Evolutionary conservation across 306 rosid genomes (phyloP), one percentile per base, ranked within the genome.

Genomic region (Vigna hirtella): DNA sequence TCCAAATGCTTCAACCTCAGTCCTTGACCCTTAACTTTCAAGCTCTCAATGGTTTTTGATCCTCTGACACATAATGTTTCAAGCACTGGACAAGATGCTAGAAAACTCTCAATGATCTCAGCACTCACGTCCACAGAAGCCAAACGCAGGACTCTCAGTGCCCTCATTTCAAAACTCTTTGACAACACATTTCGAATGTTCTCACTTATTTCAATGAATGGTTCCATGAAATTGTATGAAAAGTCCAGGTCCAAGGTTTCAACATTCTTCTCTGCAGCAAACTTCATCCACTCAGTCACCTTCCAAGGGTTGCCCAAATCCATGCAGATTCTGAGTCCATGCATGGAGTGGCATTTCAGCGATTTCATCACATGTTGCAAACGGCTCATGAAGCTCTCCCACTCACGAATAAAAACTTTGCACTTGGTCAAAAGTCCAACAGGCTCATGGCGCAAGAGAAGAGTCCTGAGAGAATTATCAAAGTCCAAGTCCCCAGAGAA

Each of bases 1-100:
- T 70, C 71, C 77, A 78, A 36, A 48, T 48, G 52, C n/a, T 78
- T 78, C 71, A 69, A 13, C 70, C 7, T 58, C 62, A 76, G 14
- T 13, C 3, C 63, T 38, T 20, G 8, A 5, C 77, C 77, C 16
- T 18, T 14, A 45, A 70, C 63, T 9, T 3, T 59, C 14, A 78
- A 14, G 9, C 3, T 0, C 30, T 0, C 3, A 2, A 70, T 30
- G 42, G 3, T 2, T 8, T 4, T 32, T 0, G 77, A 78, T 5
- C 58, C 70, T 3, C 9, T 69, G 14, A 69, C 42, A 43, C 11
- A 30, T 3, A 78, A 4, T 12, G 52, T 43, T 6, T 78, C 76
- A 47, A 78, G 82, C 48, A 2, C 4, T 7, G 82, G 71, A 49
- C 72, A 79, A 14, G 8, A 8, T 5, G 53, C 36, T 11, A 79